These are phyloP conservation scores for Naganishia sp. DNA, from an alignment of 1,284 basidiomycete species.

Conservation along the genomic window DNA sequence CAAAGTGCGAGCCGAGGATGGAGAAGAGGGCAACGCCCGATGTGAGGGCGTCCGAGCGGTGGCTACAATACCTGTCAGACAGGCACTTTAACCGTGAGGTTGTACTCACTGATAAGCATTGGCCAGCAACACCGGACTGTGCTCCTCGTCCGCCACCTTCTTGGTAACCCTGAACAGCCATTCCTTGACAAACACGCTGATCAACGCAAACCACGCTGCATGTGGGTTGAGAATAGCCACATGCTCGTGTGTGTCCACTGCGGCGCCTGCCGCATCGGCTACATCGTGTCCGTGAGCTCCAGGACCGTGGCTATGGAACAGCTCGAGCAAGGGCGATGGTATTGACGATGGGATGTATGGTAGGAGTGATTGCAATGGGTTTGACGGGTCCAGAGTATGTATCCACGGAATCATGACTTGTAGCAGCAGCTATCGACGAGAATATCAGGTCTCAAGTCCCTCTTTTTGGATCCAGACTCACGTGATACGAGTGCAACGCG, in stretches of 20 bases:
- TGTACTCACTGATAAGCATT: conserved; percentile 67
- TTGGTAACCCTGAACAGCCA: conserved; percentile 87
- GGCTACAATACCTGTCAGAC: conserved; percentile 59
- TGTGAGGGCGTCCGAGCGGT: conserved; percentile 90
- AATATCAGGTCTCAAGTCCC: not conserved
- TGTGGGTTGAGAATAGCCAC: conserved; percentile 74
- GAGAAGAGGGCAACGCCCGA: conserved; percentile 83
- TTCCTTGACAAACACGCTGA: conserved; percentile 82
- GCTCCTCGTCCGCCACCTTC: conserved; percentile 83
- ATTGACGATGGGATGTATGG: conserved; percentile 48
- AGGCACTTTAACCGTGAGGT: not conserved
- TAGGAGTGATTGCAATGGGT: conserved; percentile 43
- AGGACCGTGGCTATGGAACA: conserved; percentile 53
- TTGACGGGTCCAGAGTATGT: conserved; percentile 50
- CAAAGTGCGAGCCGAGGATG: conserved; percentile 79
- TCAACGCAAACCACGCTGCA: conserved; percentile 91
- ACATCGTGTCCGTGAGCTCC: conserved; percentile 51
- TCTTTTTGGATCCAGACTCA: conserved; percentile 31
- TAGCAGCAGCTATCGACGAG: conserved; percentile 43
- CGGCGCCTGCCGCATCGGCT: conserved; percentile 31
- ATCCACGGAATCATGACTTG: conserved; percentile 54
- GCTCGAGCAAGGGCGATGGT: conserved; percentile 52
- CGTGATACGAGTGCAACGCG: conserved; percentile 82
- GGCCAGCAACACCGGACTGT: conserved; percentile 83
- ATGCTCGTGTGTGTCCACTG: conserved; percentile 37